Conservation (phyloP, 805 yeast species). For the Kluyveromyces dobzhanskii region DNA sequence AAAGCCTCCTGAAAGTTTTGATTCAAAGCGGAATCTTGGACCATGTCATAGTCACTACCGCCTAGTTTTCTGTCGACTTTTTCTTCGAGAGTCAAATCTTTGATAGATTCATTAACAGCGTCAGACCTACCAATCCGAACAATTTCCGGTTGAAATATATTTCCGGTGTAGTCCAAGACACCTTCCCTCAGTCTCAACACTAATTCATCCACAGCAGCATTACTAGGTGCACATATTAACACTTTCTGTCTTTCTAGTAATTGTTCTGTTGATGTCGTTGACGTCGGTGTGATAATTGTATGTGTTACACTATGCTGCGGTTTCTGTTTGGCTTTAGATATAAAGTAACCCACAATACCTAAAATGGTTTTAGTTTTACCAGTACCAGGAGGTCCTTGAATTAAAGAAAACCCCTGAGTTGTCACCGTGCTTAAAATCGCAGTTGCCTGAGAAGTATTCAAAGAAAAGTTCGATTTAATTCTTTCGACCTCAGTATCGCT, state of each 20-base stretch:
- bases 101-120: conserved; percentile 73
- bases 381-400: conserved; percentile 99
- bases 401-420: conserved; percentile 71
- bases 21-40: conserved; percentile 37
- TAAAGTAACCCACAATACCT: conserved; percentile 76
- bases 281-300: conserved; percentile 22
- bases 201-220: conserved; percentile 97
- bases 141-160: conserved; percentile 48
- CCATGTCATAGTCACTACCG: conserved; percentile 29
- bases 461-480: conserved; percentile 43
- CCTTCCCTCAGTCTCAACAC: conserved; percentile 76
- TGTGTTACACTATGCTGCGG: conserved; percentile 26
- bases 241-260: conserved; percentile 43
- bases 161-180: conserved; percentile 48
- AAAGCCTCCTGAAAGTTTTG: conserved; percentile 45
- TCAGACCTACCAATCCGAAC: conserved; percentile 89
- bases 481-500: conserved; percentile 32
- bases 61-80: conserved; percentile 58
- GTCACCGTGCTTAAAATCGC: conserved; percentile 73
- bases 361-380: conserved; percentile 97
- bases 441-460: conserved; percentile 83
- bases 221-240: conserved; percentile 93
- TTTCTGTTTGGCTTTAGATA: conserved; percentile 33
- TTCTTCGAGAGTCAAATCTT: conserved; percentile 79
- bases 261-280: conserved; percentile 15